phyloP scores from a whole-genome alignment of 208 protist genomes.

The Porcisia hertigi region DNA sequence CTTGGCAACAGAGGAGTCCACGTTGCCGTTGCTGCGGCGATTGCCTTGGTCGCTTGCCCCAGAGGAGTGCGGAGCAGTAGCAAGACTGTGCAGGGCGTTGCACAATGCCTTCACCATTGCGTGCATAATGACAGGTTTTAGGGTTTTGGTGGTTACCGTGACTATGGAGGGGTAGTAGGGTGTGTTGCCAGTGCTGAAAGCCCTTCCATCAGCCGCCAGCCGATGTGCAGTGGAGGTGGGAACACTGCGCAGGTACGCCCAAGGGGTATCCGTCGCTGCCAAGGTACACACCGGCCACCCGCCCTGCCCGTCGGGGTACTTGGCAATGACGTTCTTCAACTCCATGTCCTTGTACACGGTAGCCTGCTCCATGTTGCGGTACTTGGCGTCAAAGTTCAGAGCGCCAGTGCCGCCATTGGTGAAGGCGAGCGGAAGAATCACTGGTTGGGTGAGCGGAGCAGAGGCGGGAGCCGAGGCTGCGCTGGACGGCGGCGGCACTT shows the following conservation, averaged over 20 bases:
- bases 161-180: conserved; percentile 29
- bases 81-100: conserved; percentile 11
- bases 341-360: conserved; percentile 73
- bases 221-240: conserved; percentile 11
- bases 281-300: conserved; percentile 53
- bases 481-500: conserved; percentile 25
- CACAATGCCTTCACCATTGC: conserved; percentile 28
- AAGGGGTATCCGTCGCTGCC: conserved; percentile 18
- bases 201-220: conserved; percentile 8
- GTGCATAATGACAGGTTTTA: conserved; percentile 34
- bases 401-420: conserved; percentile 51
- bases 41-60: not conserved
- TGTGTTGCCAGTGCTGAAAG: conserved; percentile 1
- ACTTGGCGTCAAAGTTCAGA: conserved; percentile 68
- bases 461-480: conserved; percentile 1
- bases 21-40: not conserved
- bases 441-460: conserved; percentile 18
- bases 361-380: conserved; percentile 75
- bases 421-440: conserved; percentile 63
- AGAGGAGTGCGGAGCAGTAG: not conserved
- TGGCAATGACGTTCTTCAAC: conserved; percentile 70
- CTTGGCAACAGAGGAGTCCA: conserved; percentile 10
- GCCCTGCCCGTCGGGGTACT: conserved; percentile 84
- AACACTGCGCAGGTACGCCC: conserved; percentile 36
- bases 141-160: conserved; percentile 30